phyloP scores from a whole-genome alignment of 2,329 filamentous ascomycete species.

The Alternaria sp. region DNA sequence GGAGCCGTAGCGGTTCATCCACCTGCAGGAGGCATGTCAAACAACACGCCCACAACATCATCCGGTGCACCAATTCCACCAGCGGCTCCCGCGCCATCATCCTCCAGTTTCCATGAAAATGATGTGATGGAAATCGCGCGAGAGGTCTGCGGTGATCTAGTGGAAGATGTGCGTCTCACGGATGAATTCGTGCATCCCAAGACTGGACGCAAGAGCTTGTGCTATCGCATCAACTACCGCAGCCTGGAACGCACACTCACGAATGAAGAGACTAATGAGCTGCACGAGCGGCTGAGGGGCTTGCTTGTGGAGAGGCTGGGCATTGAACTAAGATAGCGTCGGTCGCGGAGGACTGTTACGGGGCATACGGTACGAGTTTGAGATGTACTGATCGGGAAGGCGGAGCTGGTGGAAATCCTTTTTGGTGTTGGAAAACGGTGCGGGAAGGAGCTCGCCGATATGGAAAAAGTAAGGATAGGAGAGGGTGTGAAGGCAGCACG shows the following conservation, averaged over 20 bases:
- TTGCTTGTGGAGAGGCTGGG: constrained; percentile 75
- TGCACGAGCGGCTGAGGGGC: constrained; percentile 74
- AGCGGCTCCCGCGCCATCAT: constrained; percentile 42
- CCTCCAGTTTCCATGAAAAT: constrained; percentile 79
- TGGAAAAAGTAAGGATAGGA: neutral
- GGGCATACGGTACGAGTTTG: neutral
- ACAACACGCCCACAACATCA: constrained; percentile 17
- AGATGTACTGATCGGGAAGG: neutral
- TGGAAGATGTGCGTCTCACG: constrained; percentile 85
- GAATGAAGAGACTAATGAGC: constrained; percentile 77
- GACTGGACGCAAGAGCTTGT: constrained; percentile 82
- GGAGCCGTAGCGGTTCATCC: constrained; percentile 31
- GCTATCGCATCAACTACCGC: constrained; percentile 92
- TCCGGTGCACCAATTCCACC: constrained; percentile 40
- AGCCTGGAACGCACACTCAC: constrained; percentile 91
- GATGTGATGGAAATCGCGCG: constrained; percentile 97
- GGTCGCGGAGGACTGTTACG: neutral
- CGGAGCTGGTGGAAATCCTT: neutral
- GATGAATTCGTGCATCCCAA: constrained; percentile 91
- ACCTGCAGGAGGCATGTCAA: constrained; percentile 13
- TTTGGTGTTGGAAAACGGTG: constrained; percentile 2
- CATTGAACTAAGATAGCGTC: constrained; percentile 74
- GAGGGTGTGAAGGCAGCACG: neutral
- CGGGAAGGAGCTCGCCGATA: neutral
- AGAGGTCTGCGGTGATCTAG: constrained; percentile 79